phyloP scores from a whole-genome alignment of 768 basidiomycete genomes.

The Xerocomellus dryophilus region DNA sequence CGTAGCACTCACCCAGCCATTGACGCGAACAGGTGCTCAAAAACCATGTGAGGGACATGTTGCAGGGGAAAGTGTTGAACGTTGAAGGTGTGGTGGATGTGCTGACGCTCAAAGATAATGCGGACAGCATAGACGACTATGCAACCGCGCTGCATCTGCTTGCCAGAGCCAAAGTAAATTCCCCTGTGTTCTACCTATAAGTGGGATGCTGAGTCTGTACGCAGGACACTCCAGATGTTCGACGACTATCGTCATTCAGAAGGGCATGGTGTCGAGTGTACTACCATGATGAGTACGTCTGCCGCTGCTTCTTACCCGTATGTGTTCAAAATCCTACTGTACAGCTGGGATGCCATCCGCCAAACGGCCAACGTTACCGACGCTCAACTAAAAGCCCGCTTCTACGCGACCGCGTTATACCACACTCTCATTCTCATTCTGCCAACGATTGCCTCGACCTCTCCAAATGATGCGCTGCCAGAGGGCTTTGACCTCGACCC shows the following conservation, averaged over 20 bases:
- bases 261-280: slow-evolving; percentile 87
- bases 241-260: slow-evolving; percentile 65
- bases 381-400: slow-evolving; percentile 66
- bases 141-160: slow-evolving; percentile 67
- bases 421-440: slow-evolving; percentile 54
- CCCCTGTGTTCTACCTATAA: neutral
- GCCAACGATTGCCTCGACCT: slow-evolving; percentile 25
- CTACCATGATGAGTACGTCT: slow-evolving; percentile 79
- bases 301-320: neutral
- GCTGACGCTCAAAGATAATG: slow-evolving; percentile 81
- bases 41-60: slow-evolving; percentile 58
- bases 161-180: slow-evolving; percentile 48
- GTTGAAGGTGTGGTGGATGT: slow-evolving; percentile 83
- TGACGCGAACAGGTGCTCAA: slow-evolving; percentile 57
- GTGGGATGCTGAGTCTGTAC: slow-evolving; percentile 3
- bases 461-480: slow-evolving; percentile 35
- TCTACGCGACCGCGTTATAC: slow-evolving; percentile 73
- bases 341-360: slow-evolving; percentile 75
- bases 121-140: slow-evolving; percentile 56
- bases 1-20: neutral
- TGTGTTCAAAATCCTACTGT: neutral
- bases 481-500: slow-evolving; percentile 55
- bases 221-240: slow-evolving; percentile 69
- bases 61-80: slow-evolving; percentile 71
- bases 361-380: slow-evolving; percentile 77